A percentile compares a stretch with the other conserved stretches of the same genome.
Evolutionary conservation across 225 moss, liverwort and hornwort species (phyloP).

Genomic region (Neckera pumila): DNA sequence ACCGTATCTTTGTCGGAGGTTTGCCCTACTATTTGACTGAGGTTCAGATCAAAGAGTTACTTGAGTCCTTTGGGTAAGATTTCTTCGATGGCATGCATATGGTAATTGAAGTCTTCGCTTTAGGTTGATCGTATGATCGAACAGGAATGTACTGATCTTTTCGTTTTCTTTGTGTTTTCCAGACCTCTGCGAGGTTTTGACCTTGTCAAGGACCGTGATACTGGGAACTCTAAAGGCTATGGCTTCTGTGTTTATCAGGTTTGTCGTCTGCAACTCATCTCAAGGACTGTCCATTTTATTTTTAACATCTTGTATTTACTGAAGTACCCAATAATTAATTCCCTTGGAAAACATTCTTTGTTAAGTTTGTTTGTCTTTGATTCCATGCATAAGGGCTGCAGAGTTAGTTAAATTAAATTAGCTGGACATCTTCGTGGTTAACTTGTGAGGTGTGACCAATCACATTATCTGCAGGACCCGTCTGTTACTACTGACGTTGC

Average conservation of each 20-base stretch:
- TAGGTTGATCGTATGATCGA: neutral
- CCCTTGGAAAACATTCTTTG: neutral
- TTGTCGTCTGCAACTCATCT: neutral
- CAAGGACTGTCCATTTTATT: neutral
- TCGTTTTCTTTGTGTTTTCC: neutral
- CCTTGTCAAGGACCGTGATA: conserved; percentile 95
- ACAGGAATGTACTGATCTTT: neutral
- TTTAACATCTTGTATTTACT: neutral
- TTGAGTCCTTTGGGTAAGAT: conserved; percentile 87
- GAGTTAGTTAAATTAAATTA: neutral
- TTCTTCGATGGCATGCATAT: neutral
- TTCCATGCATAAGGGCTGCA: neutral
- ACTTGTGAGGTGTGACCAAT: conserved; percentile 42
- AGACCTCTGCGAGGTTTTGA: conserved; percentile 95
- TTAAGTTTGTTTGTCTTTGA: neutral
- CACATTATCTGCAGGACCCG: conserved; percentile 76
- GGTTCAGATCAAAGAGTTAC: conserved; percentile 92
- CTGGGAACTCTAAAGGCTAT: conserved; percentile 96
- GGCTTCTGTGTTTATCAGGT: conserved; percentile 99
- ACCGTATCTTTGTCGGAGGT: conserved; percentile 97
- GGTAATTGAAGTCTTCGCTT: neutral
- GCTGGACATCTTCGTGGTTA: conserved; percentile 24
- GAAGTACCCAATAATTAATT: neutral
- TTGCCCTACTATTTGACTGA: conserved; percentile 92
- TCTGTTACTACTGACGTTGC: conserved; percentile 96